Evolutionary conservation across 2,329 filamentous ascomycete species (phyloP).

Genomic region (Zymoseptoria ardabiliae): DNA sequence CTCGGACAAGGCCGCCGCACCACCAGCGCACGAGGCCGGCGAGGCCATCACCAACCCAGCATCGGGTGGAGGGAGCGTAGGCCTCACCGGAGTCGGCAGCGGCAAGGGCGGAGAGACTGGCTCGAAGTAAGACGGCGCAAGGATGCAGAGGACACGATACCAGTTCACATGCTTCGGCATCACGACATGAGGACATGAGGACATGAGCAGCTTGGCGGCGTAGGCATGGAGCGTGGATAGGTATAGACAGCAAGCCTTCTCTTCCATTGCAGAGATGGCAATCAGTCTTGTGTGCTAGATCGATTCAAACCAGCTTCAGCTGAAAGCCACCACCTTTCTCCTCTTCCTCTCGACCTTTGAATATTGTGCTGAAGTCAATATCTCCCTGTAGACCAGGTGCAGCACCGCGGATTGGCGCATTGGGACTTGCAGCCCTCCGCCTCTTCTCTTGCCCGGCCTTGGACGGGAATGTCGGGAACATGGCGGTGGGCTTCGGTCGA

Average conservation of each 20-base stretch:
- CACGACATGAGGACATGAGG: not conserved
- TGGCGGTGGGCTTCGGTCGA: constrained; percentile 76
- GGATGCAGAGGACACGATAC: not conserved
- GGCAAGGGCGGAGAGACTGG: constrained; percentile 8
- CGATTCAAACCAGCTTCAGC: constrained; percentile 24
- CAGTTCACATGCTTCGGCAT: not conserved
- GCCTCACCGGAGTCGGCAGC: constrained; percentile 5
- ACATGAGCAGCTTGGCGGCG: not conserved
- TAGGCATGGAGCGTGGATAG: not conserved
- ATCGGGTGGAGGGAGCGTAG: constrained; percentile 6
- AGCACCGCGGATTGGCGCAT: constrained; percentile 70
- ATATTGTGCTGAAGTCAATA: constrained; percentile 44
- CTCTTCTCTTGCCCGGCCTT: constrained; percentile 88
- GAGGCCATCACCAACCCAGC: constrained; percentile 17
- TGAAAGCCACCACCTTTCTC: constrained; percentile 43
- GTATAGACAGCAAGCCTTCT: not conserved
- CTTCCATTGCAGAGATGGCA: not conserved
- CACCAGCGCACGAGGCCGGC: constrained; percentile 34
- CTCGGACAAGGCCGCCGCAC: constrained; percentile 33
- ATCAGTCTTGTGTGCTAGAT: not conserved
- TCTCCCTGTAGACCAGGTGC: constrained; percentile 29
- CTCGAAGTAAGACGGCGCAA: not conserved
- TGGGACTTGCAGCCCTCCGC: constrained; percentile 63
- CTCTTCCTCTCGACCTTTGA: constrained; percentile 42
- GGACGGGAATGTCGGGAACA: constrained; percentile 96